Evolutionary conservation across 176 grass and related monocot species (phyloP).

Genomic region (Canna indica): DNA sequence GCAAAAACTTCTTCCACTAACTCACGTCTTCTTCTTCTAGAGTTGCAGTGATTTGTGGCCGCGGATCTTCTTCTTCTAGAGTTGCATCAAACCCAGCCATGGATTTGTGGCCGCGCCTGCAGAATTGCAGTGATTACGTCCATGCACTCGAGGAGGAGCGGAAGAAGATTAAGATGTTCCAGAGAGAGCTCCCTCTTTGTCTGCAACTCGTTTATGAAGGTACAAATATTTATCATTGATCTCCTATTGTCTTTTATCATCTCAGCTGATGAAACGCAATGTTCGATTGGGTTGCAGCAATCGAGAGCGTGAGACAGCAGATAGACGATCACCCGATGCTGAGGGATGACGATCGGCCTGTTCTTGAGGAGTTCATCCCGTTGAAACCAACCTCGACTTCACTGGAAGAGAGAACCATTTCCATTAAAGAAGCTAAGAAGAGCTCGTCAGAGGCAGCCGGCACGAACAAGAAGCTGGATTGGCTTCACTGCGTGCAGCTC

Average conservation of each 20-base stretch:
- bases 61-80: too few relatives aligned
- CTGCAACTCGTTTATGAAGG: constrained; percentile 67
- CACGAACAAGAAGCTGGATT: constrained; percentile 31
- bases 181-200: constrained; percentile 80
- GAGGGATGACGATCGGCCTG: constrained; percentile 38
- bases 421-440: constrained; percentile 8
- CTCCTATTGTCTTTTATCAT: neutral
- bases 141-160: constrained; percentile 71
- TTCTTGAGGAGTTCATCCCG: constrained; percentile 85
- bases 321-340: constrained; percentile 40
- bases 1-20: neutral
- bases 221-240: constrained; percentile 18
- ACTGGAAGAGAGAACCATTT: too few relatives aligned
- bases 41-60: neutral
- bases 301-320: constrained; percentile 43
- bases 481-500: constrained; percentile 71
- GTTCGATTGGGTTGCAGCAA: constrained; percentile 25
- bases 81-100: neutral
- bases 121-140: constrained; percentile 35
- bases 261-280: neutral
- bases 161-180: constrained; percentile 71
- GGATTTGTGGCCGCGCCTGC: neutral
- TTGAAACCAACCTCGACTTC: constrained; percentile 56
- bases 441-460: neutral
- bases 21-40: neutral